Base-by-base conservation (phyloP, 2,329 filamentous ascomycete species). In the Trichoderma sp. region DNA sequence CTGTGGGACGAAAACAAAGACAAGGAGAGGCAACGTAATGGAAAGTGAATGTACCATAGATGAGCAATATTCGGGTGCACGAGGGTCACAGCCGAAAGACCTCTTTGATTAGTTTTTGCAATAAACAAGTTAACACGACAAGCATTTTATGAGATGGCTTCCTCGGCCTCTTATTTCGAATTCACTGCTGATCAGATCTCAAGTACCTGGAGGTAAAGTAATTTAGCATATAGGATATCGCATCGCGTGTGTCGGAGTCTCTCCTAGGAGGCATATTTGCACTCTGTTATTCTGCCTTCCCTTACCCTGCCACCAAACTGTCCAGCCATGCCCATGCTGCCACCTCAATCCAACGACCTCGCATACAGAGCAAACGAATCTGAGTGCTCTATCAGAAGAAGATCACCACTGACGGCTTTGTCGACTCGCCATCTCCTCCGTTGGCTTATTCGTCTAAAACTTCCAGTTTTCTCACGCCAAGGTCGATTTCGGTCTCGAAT, bases 11-110 rank as follows among this genome's bases (percentile, higher is more conserved):
- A 69, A 62, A 68, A 69, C 48, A 64, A 64, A 51, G 47, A 64
- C 21, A 21, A 24, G 21, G 63, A 64, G 65, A 47, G 50, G 68
- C 47, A 44, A 67, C 68, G 71, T 68, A 68, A 68, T 66, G 69
- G 71, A 69, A 68, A 68, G 62, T 71, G 63, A 19, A 45, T 73
- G 72, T 74, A 72, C 68, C 68, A 72, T 74, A 72, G 63, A 68
- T 48, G 19, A 65, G 50, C 52, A 44, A 62, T 56, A 70, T 68
- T 70, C 70, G 69, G 71, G 70, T 45, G 52, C 47, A 64, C 44
- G 45, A 64, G 54, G 52, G 34, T 64, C 62, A 28, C 24, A 14
- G 54, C 68, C 68, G 71, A 70, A 17, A 75, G 54, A 59, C 44
- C 62, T 52, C 55, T 64, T 64, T 60, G 62, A 58, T 64, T 59